Evolutionary conservation across 352 stramenopile species (phyloP).

Genomic region (Ophiocytium majus): DNA sequence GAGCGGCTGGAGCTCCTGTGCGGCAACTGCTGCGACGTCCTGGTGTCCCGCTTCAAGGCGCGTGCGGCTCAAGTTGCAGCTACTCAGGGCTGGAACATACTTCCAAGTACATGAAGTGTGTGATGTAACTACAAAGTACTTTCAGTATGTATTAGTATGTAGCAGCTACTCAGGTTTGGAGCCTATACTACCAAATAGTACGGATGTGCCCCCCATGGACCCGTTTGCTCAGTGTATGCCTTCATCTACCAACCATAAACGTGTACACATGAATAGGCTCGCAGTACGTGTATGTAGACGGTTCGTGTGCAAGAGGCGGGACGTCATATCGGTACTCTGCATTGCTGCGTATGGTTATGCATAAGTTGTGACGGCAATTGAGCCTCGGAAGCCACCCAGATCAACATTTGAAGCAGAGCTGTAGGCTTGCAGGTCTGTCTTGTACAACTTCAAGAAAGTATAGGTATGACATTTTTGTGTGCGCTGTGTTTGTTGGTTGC

Average conservation of each 20-base stretch:
- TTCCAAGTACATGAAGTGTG: neutral
- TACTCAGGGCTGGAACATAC: neutral
- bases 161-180: neutral
- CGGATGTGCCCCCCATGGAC: neutral
- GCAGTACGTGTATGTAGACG: no score
- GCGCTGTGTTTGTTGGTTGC: neutral
- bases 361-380: no score
- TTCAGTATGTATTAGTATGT: neutral
- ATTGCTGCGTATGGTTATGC: no score
- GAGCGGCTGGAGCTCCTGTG: constrained; percentile 76
- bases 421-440: no score
- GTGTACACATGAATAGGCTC: no score
- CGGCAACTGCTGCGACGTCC: constrained; percentile 60
- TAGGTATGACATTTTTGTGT: neutral
- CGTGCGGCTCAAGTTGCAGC: neutral
- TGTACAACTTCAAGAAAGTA: neutral
- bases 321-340: no score
- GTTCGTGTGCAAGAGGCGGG: no score
- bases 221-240: neutral
- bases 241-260: neutral
- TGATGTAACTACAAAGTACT: neutral
- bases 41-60: constrained; percentile 80
- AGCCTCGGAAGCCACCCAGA: no score
- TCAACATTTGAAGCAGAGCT: no score
- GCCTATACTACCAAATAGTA: neutral